A percentile compares a stretch with the other conserved stretches of the same genome.
Evolutionary conservation across 2,329 filamentous ascomycete genomes (phyloP).

Genomic region (Neocatenulostroma microsporum): DNA sequence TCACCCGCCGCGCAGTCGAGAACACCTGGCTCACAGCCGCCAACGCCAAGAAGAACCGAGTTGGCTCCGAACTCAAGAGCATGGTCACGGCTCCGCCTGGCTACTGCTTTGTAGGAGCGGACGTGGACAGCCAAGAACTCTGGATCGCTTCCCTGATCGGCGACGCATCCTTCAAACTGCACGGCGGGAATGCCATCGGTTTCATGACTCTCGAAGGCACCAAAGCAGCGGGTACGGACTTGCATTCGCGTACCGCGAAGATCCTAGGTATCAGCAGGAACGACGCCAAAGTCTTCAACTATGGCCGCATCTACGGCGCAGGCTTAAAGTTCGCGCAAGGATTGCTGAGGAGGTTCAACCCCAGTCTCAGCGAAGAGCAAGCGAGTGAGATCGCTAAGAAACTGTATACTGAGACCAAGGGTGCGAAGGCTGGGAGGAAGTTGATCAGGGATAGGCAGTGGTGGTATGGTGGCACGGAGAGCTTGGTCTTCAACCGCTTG

Average conservation of each 20-base stretch:
- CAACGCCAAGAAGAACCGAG: conserved; percentile 91
- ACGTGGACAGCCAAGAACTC: conserved; percentile 93
- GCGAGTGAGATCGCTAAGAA: conserved; percentile 68
- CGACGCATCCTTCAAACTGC: conserved; percentile 87
- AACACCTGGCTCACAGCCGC: conserved; percentile 98
- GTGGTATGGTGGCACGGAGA: conserved; percentile 94
- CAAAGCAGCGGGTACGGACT: conserved; percentile 85
- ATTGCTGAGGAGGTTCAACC: conserved; percentile 88
- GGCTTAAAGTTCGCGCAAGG: conserved; percentile 89
- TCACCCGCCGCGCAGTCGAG: conserved; percentile 87
- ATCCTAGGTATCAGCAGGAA: conserved; percentile 93
- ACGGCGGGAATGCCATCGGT: conserved; percentile 93
- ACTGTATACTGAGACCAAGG: conserved; percentile 85
- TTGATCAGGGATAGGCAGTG: conserved; percentile 58
- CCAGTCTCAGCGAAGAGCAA: conserved; percentile 67
- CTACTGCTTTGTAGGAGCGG: conserved; percentile 90
- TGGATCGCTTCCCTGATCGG: conserved; percentile 97
- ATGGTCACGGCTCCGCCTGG: conserved; percentile 90
- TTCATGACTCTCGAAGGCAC: conserved; percentile 99
- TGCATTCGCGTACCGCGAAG: conserved; percentile 85
- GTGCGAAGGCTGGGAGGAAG: conserved; percentile 71
- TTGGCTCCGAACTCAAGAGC: conserved; percentile 92
- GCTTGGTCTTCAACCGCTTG: conserved; percentile 95
- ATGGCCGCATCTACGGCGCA: conserved; percentile 97
- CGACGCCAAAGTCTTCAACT: conserved; percentile 96